These are phyloP conservation scores for Lanmaoa rubissima DNA, from an alignment of 768 basidiomycete species.

Conservation along the genomic window DNA sequence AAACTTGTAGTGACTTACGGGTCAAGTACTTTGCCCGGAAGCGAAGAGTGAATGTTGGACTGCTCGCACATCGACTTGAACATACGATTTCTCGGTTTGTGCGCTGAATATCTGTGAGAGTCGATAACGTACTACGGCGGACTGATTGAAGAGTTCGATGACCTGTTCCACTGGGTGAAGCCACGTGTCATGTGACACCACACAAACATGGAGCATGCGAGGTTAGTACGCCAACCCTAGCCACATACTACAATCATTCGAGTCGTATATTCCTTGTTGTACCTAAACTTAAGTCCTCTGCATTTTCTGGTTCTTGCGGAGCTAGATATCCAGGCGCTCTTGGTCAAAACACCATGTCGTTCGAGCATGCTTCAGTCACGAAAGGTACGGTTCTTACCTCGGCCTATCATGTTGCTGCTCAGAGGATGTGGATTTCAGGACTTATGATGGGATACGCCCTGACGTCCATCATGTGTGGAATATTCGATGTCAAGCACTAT, in stretches of 20 bases:
- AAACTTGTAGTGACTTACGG: background rate
- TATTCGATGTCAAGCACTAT: constrained; percentile 88
- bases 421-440: constrained; percentile 41
- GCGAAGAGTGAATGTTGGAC: background rate
- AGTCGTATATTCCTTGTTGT: background rate
- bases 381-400: constrained; percentile 54
- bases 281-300: background rate
- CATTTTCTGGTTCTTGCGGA: background rate
- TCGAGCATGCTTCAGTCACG: constrained; percentile 79
- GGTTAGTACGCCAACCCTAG: background rate
- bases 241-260: background rate
- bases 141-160: background rate
- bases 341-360: constrained; percentile 52
- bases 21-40: background rate
- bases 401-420: constrained; percentile 1
- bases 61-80: background rate
- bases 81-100: background rate
- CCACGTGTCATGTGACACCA: constrained; percentile 12
- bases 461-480: constrained; percentile 67
- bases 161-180: background rate
- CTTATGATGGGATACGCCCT: constrained; percentile 73
- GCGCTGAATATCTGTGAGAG: background rate
- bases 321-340: background rate
- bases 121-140: background rate
- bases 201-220: background rate